Evolutionary conservation across 176 grass and related monocot species (phyloP), one percentile per base, ranked within the genome.

Genomic region (Oropetium thomaeum): DNA sequence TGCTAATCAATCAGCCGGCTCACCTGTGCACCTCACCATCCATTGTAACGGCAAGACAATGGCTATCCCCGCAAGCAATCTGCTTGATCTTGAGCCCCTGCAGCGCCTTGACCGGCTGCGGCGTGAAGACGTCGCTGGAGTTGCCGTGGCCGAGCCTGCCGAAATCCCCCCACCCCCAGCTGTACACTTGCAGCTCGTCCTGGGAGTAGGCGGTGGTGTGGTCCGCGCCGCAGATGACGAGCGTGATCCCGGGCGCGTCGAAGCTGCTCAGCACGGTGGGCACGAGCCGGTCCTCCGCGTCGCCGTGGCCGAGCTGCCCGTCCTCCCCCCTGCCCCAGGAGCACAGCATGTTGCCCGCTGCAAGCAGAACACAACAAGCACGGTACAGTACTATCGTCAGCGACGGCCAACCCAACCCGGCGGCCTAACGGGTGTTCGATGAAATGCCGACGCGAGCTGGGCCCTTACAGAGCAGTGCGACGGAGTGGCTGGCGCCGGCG

Each of bases 281-380:
- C 78, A 90, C 74, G 76, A 85, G 89, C 5, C 91, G 74, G 76
- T 99, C 96, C 79, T 95, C 96, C 27, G 91, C 96, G 82, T 95
- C 96, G 29, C 91, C 96, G 79, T 99, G 96, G 12, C 96, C 96
- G 11, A 99, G 85, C 84, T 99, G 96, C 71, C 96, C 96, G 64
- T 99, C 96, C 82, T 99, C 96, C 5, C 96, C 96, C 71, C 96
- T 95, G 55, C 96, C 96, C 96, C 91, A 99, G 57, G 96, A 92
- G 77, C 96, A 99, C 66, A 99, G 79, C 71, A 62, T 64, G 88
- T 95, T 89, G 48, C 79, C 96, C 79, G 84, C 96, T 99, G 84
- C 82, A 71, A 75, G 54, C 37, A 26, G 17, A 77, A 26, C 59
- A 67, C 13, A 39, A 17, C 9, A 34, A 14, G 23, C 12, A 5